A percentile compares a stretch with the other conserved stretches of the same genome.
Evolutionary conservation across 352 stramenopile species (phyloP).

Genomic region (Phytophthora chlamydospora): DNA sequence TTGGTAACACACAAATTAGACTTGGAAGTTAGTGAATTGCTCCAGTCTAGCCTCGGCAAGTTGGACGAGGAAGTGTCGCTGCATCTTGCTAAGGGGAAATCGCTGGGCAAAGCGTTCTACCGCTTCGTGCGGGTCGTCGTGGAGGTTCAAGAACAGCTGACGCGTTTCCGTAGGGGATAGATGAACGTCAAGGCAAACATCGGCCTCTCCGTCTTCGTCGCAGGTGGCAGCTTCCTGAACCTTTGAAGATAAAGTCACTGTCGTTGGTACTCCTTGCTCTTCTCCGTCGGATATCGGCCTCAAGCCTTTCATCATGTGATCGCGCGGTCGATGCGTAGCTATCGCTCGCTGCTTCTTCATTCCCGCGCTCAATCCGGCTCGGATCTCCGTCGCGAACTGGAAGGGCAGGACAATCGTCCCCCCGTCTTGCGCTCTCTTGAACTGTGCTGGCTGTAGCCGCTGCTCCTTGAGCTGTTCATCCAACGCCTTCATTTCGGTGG

Average conservation of each 20-base stretch:
- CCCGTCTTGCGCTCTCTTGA: slow-evolving; percentile 42
- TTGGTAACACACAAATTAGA: no score
- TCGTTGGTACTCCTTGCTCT: slow-evolving; percentile 3
- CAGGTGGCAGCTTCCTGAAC: neutral
- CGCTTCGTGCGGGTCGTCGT: slow-evolving; percentile 38
- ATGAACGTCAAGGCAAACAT: slow-evolving; percentile 47
- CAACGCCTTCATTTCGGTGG: slow-evolving; percentile 36
- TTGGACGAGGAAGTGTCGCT: slow-evolving; percentile 37
- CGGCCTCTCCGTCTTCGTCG: slow-evolving; percentile 4
- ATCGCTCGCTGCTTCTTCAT: slow-evolving; percentile 22
- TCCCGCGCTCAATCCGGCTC: slow-evolving; percentile 22
- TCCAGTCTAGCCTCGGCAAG: slow-evolving; percentile 47
- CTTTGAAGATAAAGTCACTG: neutral
- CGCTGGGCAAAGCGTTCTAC: slow-evolving; percentile 35
- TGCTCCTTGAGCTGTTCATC: slow-evolving; percentile 39
- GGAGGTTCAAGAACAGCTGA: slow-evolving; percentile 39
- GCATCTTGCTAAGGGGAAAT: slow-evolving; percentile 32
- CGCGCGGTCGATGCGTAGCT: slow-evolving; percentile 2
- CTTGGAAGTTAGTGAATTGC: slow-evolving; percentile 55
- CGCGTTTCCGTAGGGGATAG: slow-evolving; percentile 49
- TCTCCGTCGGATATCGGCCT: slow-evolving; percentile 7
- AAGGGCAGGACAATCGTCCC: slow-evolving; percentile 55
- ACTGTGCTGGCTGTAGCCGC: slow-evolving; percentile 37
- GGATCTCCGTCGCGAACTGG: slow-evolving; percentile 45
- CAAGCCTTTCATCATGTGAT: slow-evolving; percentile 31